Evolutionary conservation across 2,329 filamentous ascomycete species (phyloP).

Genomic region (Penicillium oxalicum): DNA sequence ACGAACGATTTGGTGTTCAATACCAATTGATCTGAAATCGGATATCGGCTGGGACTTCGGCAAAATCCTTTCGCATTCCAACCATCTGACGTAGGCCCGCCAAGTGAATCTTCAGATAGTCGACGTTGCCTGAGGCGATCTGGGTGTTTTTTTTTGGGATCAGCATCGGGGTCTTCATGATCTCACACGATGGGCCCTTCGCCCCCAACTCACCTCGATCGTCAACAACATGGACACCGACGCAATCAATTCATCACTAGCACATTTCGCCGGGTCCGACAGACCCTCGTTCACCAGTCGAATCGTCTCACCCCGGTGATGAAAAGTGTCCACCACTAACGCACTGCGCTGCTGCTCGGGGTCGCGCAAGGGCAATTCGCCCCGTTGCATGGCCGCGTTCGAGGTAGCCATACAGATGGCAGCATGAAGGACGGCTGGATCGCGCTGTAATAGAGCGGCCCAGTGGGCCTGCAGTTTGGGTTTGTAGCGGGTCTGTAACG

Average conservation of each 20-base stretch:
- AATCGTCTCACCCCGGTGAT: slow-evolving; percentile 37
- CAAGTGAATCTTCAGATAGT: slow-evolving; percentile 36
- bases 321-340: slow-evolving; percentile 33
- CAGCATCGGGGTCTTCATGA: too few relatives aligned
- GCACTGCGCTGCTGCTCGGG: slow-evolving; percentile 26
- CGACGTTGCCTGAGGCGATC: slow-evolving; percentile 36
- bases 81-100: slow-evolving; percentile 39
- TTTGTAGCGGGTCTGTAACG: slow-evolving; percentile 31
- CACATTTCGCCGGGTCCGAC: slow-evolving; percentile 33
- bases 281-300: slow-evolving; percentile 34
- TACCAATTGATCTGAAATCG: slow-evolving; percentile 39
- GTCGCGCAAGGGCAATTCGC: slow-evolving; percentile 31
- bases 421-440: slow-evolving; percentile 34
- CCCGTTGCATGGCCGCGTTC: slow-evolving; percentile 29
- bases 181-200: too few relatives aligned
- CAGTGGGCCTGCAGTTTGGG: slow-evolving; percentile 33
- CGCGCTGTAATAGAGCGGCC: slow-evolving; percentile 30
- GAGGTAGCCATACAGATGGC: slow-evolving; percentile 35
- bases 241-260: slow-evolving; percentile 36
- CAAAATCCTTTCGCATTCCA: slow-evolving; percentile 32
- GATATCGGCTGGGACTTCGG: slow-evolving; percentile 33
- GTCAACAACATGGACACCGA: slow-evolving; percentile 36
- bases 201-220: slow-evolving; percentile 29
- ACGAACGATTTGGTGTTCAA: slow-evolving; percentile 1
- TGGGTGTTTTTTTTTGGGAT: slow-evolving; percentile 7